phyloP scores from a whole-genome alignment of 2,329 filamentous ascomycete species.

The Xylaria sp. region DNA sequence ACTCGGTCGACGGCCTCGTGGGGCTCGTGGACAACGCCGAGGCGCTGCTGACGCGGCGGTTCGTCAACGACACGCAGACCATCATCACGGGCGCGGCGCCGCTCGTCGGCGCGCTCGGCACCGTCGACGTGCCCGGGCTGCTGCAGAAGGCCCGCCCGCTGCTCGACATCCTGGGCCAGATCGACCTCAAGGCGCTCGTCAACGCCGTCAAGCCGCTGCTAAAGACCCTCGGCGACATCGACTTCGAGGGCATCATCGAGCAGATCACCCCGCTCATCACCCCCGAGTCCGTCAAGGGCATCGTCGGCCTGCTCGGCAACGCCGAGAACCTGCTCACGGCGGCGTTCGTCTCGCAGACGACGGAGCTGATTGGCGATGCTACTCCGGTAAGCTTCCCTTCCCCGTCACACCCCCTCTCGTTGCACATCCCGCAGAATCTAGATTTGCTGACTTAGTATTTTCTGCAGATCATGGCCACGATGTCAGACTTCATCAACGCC shows the following conservation, averaged over 20 bases:
- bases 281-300: conserved; percentile 40
- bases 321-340: conserved; percentile 42
- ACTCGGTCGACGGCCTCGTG: conserved; percentile 40
- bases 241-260: conserved; percentile 41
- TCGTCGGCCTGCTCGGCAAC: conserved; percentile 43
- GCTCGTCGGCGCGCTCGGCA: conserved; percentile 39
- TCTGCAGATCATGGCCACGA: conserved; percentile 32
- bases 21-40: conserved; percentile 43
- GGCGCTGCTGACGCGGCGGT: conserved; percentile 41
- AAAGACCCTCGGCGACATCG: conserved; percentile 42
- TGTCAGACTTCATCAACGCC: conserved; percentile 36
- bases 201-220: conserved; percentile 42
- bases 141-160: conserved; percentile 41
- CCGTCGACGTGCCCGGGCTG: conserved; percentile 43
- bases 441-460: conserved; percentile 11
- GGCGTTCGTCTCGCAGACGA: conserved; percentile 46
- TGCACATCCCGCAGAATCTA: neutral
- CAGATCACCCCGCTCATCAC: conserved; percentile 45
- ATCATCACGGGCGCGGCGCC: conserved; percentile 43
- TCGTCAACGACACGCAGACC: conserved; percentile 46
- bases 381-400: conserved; percentile 41
- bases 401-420: neutral
- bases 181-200: conserved; percentile 41
- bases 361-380: conserved; percentile 47
- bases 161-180: conserved; percentile 38